Base-by-base conservation (phyloP, 352 stramenopile genomes). In the Globisporangium cystogenes region DNA sequence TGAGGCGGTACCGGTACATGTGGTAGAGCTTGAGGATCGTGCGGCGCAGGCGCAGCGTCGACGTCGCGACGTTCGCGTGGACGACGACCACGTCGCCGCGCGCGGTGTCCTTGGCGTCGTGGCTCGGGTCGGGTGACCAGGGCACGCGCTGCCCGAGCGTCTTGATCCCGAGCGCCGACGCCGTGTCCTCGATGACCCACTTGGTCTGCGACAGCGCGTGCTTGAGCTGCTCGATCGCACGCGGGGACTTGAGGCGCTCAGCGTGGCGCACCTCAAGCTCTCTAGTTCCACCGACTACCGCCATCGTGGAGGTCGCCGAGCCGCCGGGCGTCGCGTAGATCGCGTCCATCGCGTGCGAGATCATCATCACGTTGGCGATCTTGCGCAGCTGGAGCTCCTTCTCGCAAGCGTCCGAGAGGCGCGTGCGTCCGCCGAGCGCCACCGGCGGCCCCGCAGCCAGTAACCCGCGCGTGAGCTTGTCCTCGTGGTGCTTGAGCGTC, bases 21-120 rank as follows among this genome's bases (percentile, higher is more conserved):
- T 84, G 46, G 29, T 87, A 70, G 15, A 90, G 47, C 53, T 81
- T 87, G 16, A 86, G 51, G 35, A 90, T 72, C 15, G 65, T 77
- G 8, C 74, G 70, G 8, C 76, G 69, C 12, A 88, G 48, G 4
- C 79, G 75, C n/a, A 65, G 55, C 5, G 70, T 71, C 1, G 74
- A 72, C 1, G 75, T 88, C 1, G 48, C 57, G 8, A 85, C 52
- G 41, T 82, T 86, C 2, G 72, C 60, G 37, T 68, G 57, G n/a
- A 87, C 59, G 4, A 76, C 55, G 18, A 86, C 68, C 26, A 69
- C 7, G 44, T 81, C 51, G 14, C 52, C 35, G 24, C 29, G 0
- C 35, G 14, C 5, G 40, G 4, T 48, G 14, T 27, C 16, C 2
- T 66, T 62, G 11, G 65, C 48, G 4, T 67, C 49, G 11, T 37